These are phyloP conservation scores for Periconia sp. DNA, from an alignment of 2,329 filamentous ascomycete genomes.

Conservation along the genomic window DNA sequence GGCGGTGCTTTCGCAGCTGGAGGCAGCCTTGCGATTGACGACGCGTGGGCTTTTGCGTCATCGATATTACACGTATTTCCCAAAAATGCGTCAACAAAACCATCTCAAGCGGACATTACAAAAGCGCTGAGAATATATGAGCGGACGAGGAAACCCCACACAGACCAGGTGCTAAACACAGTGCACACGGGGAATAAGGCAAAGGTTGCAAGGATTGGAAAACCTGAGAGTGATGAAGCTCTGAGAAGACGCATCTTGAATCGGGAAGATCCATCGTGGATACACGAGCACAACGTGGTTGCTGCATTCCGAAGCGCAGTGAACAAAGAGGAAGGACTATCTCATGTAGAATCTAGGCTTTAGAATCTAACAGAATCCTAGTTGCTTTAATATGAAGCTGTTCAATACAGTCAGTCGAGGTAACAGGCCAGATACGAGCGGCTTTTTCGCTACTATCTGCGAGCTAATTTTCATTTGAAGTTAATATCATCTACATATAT, in stretches of 20 bases:
- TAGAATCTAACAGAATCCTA: no score
- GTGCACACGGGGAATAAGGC: constrained; percentile 27
- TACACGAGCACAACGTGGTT: constrained; percentile 37
- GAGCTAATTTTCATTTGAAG: no score
- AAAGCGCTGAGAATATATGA: constrained; percentile 43
- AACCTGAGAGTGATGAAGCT: constrained; percentile 26
- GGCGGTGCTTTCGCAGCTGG: constrained; percentile 48
- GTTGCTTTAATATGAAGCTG: no score
- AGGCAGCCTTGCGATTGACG: constrained; percentile 48
- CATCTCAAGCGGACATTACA: constrained; percentile 4
- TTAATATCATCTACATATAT: no score
- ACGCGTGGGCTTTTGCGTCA: constrained; percentile 43
- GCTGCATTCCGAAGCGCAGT: constrained; percentile 12
- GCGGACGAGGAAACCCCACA: constrained; percentile 41
- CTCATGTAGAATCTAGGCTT: no score
- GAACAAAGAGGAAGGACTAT: no score
- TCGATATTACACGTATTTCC: constrained; percentile 20
- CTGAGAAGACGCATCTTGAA: constrained; percentile 23
- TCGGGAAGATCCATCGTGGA: constrained; percentile 25
- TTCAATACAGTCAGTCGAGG: no score
- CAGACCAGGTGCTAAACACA: constrained; percentile 32
- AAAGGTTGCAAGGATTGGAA: constrained; percentile 21
- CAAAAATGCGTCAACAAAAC: background rate
- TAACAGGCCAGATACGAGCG: no score
- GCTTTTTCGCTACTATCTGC: no score